Conservation (phyloP, 352 stramenopile species). For the Globisporangium middletonii region DNA sequence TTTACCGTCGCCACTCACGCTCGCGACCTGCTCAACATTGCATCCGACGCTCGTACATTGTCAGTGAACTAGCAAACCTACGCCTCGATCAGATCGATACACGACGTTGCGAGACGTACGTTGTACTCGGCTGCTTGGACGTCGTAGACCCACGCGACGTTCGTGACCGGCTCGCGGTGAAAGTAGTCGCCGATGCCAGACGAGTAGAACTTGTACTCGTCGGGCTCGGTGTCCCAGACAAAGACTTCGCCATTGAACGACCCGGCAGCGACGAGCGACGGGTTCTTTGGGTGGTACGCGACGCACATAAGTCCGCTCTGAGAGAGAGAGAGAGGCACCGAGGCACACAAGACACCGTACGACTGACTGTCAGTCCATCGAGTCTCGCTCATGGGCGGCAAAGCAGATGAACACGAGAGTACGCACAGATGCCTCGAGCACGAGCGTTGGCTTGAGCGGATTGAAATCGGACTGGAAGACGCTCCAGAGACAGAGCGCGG, state of each 20-base stretch:
- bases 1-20: constrained; percentile 80
- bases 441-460: constrained; percentile 43
- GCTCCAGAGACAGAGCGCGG: constrained; percentile 80
- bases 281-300: constrained; percentile 76
- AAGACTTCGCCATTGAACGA: constrained; percentile 87
- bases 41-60: not conserved
- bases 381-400: not conserved
- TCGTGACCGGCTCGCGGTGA: constrained; percentile 81
- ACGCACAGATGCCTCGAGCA: constrained; percentile 73
- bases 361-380: not conserved
- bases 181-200: constrained; percentile 88
- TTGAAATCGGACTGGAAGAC: constrained; percentile 81
- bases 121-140: constrained; percentile 69
- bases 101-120: constrained; percentile 14
- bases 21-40: constrained; percentile 33
- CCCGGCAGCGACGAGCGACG: constrained; percentile 72
- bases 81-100: not conserved
- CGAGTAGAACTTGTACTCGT: constrained; percentile 59
- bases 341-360: not conserved
- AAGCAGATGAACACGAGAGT: not conserved
- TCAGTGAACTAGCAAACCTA: not conserved
- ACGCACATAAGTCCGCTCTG: constrained; percentile 87
- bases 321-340: not conserved
- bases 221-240: constrained; percentile 66
- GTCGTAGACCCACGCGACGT: constrained; percentile 80